These are phyloP conservation scores for Neurospora pannonica DNA, from an alignment of 495 filamentous ascomycete genomes.

Conservation along the genomic window DNA sequence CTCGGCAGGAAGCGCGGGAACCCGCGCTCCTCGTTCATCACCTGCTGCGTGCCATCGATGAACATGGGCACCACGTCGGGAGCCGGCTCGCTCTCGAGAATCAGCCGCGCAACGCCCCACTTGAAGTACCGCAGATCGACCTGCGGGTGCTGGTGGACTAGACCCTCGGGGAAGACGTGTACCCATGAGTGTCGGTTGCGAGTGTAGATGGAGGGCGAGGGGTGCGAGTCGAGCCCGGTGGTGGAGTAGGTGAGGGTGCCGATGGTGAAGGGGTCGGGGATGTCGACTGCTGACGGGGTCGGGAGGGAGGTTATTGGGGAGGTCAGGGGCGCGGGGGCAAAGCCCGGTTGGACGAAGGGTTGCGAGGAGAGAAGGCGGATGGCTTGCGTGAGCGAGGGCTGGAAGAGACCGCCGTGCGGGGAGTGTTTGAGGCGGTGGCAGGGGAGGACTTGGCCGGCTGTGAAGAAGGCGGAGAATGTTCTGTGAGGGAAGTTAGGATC, in stretches of 20 bases:
- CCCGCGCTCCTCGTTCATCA: conserved; percentile 72
- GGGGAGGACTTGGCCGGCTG: conserved; percentile 77
- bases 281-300: conserved; percentile 16
- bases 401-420: conserved; percentile 65
- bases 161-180: conserved; percentile 93
- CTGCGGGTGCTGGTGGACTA: conserved; percentile 75
- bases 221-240: conserved; percentile 46
- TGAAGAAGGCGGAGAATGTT: conserved; percentile 60
- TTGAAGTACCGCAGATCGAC: conserved; percentile 91
- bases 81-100: conserved; percentile 73
- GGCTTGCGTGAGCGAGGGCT: conserved; percentile 78
- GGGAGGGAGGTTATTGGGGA: conserved; percentile 22
- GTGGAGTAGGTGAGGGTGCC: conserved; percentile 57
- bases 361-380: conserved; percentile 70
- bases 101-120: conserved; percentile 85
- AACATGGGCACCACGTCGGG: conserved; percentile 91
- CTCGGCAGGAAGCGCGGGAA: conserved; percentile 81
- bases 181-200: conserved; percentile 63
- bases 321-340: conserved; percentile 10
- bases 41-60: conserved; percentile 72
- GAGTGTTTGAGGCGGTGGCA: conserved; percentile 76
- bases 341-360: conserved; percentile 35
- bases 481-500: conserved; percentile 23
- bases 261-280: conserved; percentile 50
- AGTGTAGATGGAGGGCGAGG: conserved; percentile 45